Evolutionary conservation across 1,139 yeast genomes (phyloP), one percentile per base, ranked within the genome.

Genomic region (Eremothecium cymbalariae): DNA sequence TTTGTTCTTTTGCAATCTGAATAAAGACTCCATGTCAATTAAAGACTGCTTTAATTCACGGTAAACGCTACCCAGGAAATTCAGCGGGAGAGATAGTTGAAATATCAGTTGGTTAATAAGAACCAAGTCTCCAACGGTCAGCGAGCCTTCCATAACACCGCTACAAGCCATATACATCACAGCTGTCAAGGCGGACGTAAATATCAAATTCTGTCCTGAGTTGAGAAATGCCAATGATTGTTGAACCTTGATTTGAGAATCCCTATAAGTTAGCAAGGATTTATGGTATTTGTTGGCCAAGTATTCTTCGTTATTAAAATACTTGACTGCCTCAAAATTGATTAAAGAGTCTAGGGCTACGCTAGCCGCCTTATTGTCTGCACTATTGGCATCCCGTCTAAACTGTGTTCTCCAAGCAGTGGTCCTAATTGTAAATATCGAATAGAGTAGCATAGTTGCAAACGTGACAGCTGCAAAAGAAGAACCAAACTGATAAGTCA

Each of bases 111-210:
- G 98, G 59, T 93, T 93, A 45, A 90, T 88, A 43, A 93, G 68
- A n/a, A 90, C 98, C 52, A 90, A 67, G 56, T 90, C 98, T 45
- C 99, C 99, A 12, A 93, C 97, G 2, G 94, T 80, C 40, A 90
- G 65, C 1, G 74, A 62, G 0, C 96, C 96, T 3, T 72, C 62
- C 8, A 86, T 77, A 9, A 90, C 94, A 19, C 97, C 97, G 40
- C 77, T 76, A 51, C 96, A 86, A n/a, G 96, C 97, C 95, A 90
- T 79, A 57, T 83, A 90, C 98, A 90, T 93, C 94, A 93, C 90
- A 2, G 80, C 86, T 1, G 98, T 90, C 46, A 93, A 65, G 1
- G 98, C 97, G 25, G 83, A 62, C 0, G 97, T 83, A 60, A 93
- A 90, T 19, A 90, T 90, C 36, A 86, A 55, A 56, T 84, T 88